Conservation (phyloP, 208 protist genomes). For the Balamuthia mandrillaris region DNA sequence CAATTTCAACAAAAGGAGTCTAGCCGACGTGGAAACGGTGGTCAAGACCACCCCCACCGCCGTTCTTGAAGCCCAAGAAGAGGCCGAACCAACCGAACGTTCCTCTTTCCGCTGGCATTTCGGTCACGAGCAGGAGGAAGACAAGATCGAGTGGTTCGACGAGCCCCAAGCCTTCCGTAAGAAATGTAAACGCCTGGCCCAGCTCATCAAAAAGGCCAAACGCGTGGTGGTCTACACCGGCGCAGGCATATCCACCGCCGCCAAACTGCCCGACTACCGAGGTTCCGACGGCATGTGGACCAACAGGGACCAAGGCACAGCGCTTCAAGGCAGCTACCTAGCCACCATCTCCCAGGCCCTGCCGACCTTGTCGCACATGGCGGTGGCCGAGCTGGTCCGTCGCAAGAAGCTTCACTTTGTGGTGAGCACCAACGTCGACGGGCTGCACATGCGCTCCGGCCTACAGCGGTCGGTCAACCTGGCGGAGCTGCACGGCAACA, state of each 20-base stretch:
- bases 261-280: conserved; percentile 39
- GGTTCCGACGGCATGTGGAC: conserved; percentile 57
- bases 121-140: too few relatives aligned
- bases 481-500: conserved; percentile 40
- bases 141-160: too few relatives aligned
- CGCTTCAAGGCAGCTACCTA: neutral
- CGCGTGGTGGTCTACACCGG: conserved; percentile 45
- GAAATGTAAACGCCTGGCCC: too few relatives aligned
- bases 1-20: too few relatives aligned
- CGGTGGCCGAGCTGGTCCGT: conserved; percentile 20
- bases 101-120: too few relatives aligned
- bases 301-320: conserved; percentile 3
- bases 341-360: neutral
- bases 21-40: too few relatives aligned
- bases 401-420: conserved; percentile 20
- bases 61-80: too few relatives aligned
- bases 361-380: conserved; percentile 56
- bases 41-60: too few relatives aligned
- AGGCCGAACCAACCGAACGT: too few relatives aligned
- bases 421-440: conserved; percentile 62
- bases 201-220: neutral
- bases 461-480: conserved; percentile 7
- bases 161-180: too few relatives aligned
- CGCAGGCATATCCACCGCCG: conserved; percentile 48
- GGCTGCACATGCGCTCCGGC: conserved; percentile 59